Evolutionary conservation across 257 asterid species (phyloP).

Genomic region (Echites panduratus): DNA sequence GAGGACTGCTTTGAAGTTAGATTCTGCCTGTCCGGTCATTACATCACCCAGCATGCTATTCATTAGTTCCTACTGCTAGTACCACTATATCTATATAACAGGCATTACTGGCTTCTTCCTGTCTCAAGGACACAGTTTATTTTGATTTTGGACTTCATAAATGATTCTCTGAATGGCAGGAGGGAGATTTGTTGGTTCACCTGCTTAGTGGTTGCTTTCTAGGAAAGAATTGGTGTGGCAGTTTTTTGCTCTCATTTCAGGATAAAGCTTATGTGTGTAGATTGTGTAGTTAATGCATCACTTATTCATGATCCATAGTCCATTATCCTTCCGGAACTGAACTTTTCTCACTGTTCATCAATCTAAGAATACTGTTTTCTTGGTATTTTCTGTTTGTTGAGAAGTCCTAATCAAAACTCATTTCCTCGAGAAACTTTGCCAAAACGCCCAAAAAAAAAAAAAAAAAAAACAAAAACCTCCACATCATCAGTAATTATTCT

Average conservation of each 20-base stretch:
- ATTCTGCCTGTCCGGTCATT: not conserved
- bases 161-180: not conserved
- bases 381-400: not conserved
- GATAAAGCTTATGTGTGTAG: too few relatives aligned
- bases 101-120: not conserved
- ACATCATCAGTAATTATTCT: too few relatives aligned
- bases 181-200: not conserved
- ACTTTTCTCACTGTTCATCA: not conserved
- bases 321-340: too few relatives aligned
- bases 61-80: too few relatives aligned
- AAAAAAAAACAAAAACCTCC: too few relatives aligned
- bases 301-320: too few relatives aligned
- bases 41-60: not conserved
- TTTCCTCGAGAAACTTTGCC: not conserved
- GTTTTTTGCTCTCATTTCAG: too few relatives aligned
- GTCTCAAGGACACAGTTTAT: not conserved
- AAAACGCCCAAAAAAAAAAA: too few relatives aligned
- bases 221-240: not conserved
- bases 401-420: not conserved
- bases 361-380: too few relatives aligned
- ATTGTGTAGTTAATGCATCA: too few relatives aligned
- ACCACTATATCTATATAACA: not conserved
- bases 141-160: not conserved
- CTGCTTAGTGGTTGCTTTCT: not conserved
- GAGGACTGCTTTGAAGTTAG: slow-evolving; percentile 67